Conservation (phyloP, 768 basidiomycete genomes). For the Dendrothele bispora region DNA sequence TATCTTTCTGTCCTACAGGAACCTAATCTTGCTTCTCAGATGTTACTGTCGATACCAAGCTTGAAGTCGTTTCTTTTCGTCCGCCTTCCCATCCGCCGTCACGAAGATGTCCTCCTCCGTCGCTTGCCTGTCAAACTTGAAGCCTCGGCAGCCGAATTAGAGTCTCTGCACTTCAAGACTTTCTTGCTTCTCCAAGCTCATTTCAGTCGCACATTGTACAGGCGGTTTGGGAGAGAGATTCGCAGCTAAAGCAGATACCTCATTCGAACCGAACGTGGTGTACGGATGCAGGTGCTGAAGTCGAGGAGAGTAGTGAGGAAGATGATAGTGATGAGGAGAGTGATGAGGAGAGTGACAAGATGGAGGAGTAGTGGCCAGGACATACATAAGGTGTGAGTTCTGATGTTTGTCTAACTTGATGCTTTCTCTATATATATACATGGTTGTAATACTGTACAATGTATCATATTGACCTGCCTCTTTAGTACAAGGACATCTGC, state of each 20-base stretch:
- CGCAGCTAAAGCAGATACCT: constrained; percentile 92
- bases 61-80: constrained; percentile 97
- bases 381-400: too few relatives aligned
- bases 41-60: constrained; percentile 95
- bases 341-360: too few relatives aligned
- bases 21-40: constrained; percentile 50
- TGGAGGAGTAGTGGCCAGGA: too few relatives aligned
- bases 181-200: constrained; percentile 96
- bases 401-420: too few relatives aligned
- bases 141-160: constrained; percentile 65
- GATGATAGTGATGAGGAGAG: too few relatives aligned
- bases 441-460: too few relatives aligned
- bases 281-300: too few relatives aligned
- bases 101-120: constrained; percentile 82
- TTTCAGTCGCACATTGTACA: constrained; percentile 94
- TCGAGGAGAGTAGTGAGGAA: too few relatives aligned
- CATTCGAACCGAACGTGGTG: constrained; percentile 95
- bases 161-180: constrained; percentile 96
- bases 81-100: constrained; percentile 93
- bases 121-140: constrained; percentile 95
- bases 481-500: too few relatives aligned
- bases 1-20: neutral
- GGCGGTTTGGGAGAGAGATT: constrained; percentile 96
- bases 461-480: too few relatives aligned
- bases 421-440: too few relatives aligned